Conservation (phyloP, 2,329 filamentous ascomycete species). For the Immersiporthe knoxdaviesiana region DNA sequence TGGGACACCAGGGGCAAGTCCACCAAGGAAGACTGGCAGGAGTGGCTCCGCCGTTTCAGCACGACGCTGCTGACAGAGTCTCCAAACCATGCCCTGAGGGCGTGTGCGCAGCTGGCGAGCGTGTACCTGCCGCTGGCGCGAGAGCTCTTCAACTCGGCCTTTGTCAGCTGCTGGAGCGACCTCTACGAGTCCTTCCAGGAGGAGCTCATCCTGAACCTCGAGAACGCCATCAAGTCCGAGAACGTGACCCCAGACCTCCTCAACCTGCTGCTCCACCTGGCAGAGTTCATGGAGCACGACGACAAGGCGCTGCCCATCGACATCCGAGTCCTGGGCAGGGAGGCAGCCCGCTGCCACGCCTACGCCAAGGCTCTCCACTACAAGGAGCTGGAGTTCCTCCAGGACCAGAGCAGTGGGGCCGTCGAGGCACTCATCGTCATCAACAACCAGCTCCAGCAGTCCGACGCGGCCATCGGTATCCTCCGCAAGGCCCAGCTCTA, state of each 20-base stretch:
- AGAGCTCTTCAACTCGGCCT: slow-evolving; percentile 97
- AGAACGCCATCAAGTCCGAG: slow-evolving; percentile 91
- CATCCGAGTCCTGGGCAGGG: slow-evolving; percentile 89
- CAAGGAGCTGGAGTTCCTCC: slow-evolving; percentile 97
- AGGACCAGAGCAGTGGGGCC: slow-evolving; percentile 92
- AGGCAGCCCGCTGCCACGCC: slow-evolving; percentile 94
- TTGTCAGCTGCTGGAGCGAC: slow-evolving; percentile 98
- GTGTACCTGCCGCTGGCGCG: slow-evolving; percentile 89
- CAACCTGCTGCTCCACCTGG: slow-evolving; percentile 90
- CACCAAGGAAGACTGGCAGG: slow-evolving; percentile 98
- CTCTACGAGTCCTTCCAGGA: slow-evolving; percentile 97
- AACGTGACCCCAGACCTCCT: slow-evolving; percentile 96
- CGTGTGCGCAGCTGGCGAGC: slow-evolving; percentile 88
- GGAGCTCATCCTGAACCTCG: slow-evolving; percentile 92
- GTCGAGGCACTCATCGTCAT: slow-evolving; percentile 98
- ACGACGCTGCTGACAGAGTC: slow-evolving; percentile 94
- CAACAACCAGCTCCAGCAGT: slow-evolving; percentile 98
- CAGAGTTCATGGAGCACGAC: slow-evolving; percentile 99
- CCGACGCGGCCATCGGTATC: slow-evolving; percentile 97
- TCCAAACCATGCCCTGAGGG: slow-evolving; percentile 90
- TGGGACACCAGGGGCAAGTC: slow-evolving; percentile 98
- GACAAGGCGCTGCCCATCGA: slow-evolving; percentile 98
- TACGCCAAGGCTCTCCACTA: slow-evolving; percentile 98
- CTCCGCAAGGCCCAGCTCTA: slow-evolving; percentile 94
- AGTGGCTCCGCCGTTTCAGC: slow-evolving; percentile 97